Evolutionary conservation across 1,139 yeast species (phyloP), one percentile per base, ranked within the genome.

Genomic region (Suhomyces chickasaworum): DNA sequence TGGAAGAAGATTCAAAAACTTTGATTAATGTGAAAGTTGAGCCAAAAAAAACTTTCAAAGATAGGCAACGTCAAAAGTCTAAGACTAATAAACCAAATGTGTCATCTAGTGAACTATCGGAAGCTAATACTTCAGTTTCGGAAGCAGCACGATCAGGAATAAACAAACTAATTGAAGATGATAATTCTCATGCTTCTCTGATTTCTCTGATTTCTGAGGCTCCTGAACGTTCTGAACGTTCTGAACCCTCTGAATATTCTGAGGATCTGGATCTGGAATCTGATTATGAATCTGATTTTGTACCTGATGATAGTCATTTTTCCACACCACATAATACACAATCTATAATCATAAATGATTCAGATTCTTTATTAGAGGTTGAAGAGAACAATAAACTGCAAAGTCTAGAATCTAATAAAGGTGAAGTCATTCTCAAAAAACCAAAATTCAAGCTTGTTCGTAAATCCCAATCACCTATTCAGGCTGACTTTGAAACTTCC

Each of bases 401-500:
- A 10, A 8, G n/a, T 9, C 23, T 13, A 17, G 18, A 13, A 5
- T 15, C 20, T 20, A 39, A 22, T 10, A 36, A 27, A 5, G 31
- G 23, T 35, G 23, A 22, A 6, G 15, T 12, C 23, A n/a, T 21
- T 8, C 34, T 21, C 12, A 44, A 41, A 20, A 22, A 41, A 12
- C 44, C 38, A 21, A 47, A 38, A 15, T 27, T 40, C 17, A 44
- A 38, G 25, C 30, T 47, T 15, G 31, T 46, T 6, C 44, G 42
- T 1, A 37, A 44, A 18, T 40, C 49, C 3, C 21, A 42, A 3
- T 43, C 50, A 4, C 47, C 50, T 2, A 20, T 33, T 10, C 44
- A 44, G 1, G 57, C 57, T 2, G 50, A 60, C 4, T 52, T 58
- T 18, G 72, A 68, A 42, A 42, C 56, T 5, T 68, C 74, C 0